Percentiles rank a stretch among this genome's conserved stretches.
phyloP scores from a whole-genome alignment of 306 rosid species.

The Trifolium repens region DNA sequence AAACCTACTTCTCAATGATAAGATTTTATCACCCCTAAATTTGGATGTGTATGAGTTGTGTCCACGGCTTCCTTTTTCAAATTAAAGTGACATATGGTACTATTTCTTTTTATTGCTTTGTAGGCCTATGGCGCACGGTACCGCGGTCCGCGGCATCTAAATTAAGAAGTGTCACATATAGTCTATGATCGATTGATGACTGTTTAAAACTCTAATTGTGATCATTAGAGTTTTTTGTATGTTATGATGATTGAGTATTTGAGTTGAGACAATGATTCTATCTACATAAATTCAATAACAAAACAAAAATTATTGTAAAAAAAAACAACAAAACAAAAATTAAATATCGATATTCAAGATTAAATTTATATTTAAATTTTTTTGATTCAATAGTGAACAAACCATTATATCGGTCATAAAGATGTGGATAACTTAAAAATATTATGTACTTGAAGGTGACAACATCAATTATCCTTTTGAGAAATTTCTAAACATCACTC shows the following conservation, averaged over 20 bases:
- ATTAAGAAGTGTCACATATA: neutral
- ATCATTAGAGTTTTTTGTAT: neutral
- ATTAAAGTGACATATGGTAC: neutral
- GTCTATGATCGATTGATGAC: neutral
- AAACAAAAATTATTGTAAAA: too few species aligned
- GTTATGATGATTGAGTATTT: too few species aligned
- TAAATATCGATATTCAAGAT: too few species aligned
- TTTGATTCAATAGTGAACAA: neutral
- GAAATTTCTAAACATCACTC: neutral
- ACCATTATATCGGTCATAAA: neutral
- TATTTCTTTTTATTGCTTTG: neutral
- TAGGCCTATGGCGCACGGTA: neutral
- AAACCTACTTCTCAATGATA: slow-evolving; percentile 33
- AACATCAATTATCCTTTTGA: too few species aligned
- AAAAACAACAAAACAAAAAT: too few species aligned
- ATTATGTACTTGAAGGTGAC: neutral
- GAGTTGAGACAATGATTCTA: neutral
- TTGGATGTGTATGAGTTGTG: slow-evolving; percentile 21
- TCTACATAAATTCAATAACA: neutral
- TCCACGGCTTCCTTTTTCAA: neutral
- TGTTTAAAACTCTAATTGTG: neutral
- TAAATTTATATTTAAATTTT: too few species aligned
- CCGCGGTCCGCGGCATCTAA: neutral
- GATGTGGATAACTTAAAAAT: neutral
- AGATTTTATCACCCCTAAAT: slow-evolving; percentile 9